Conservation (phyloP, 768 basidiomycete species). For the Auricularia sp. region DNA sequence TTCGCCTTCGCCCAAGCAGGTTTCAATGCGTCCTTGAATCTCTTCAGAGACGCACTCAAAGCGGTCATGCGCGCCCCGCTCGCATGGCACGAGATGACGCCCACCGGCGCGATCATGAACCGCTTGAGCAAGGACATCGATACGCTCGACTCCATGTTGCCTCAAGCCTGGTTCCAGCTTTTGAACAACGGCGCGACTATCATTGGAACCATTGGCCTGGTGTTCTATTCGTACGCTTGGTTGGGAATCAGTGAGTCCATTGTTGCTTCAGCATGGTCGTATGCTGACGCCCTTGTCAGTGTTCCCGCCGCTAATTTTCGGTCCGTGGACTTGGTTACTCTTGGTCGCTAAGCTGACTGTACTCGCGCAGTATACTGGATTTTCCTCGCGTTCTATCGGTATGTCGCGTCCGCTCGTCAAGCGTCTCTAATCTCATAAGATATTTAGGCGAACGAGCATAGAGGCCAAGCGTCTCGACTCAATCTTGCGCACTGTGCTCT, state of each 20-base stretch:
- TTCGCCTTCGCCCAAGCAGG: conserved; percentile 40
- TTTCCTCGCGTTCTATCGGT: background rate
- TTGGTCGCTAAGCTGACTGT: background rate
- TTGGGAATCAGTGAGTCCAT: conserved; percentile 56
- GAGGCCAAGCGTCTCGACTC: conserved; percentile 62
- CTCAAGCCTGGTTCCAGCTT: conserved; percentile 39
- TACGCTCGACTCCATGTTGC: conserved; percentile 41
- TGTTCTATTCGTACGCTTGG: conserved; percentile 58
- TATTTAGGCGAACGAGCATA: conserved; percentile 36
- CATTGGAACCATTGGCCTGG: conserved; percentile 44
- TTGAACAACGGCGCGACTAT: conserved; percentile 13
- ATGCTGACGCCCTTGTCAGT: conserved; percentile 35
- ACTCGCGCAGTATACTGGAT: background rate
- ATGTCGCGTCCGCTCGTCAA: background rate
- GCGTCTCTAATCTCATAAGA: background rate
- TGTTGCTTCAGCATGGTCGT: conserved; percentile 40
- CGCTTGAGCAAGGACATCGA: conserved; percentile 55
- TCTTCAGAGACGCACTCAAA: conserved; percentile 47
- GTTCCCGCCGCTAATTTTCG: conserved; percentile 22
- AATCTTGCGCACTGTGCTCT: conserved; percentile 46
- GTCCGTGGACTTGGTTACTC: background rate
- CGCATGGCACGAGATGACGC: conserved; percentile 67
- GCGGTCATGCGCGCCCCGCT: conserved; percentile 50
- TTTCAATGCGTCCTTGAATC: conserved; percentile 19
- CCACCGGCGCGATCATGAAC: conserved; percentile 48